Base-by-base conservation (phyloP, 2,329 filamentous ascomycete genomes). In the Daldinia sp. region DNA sequence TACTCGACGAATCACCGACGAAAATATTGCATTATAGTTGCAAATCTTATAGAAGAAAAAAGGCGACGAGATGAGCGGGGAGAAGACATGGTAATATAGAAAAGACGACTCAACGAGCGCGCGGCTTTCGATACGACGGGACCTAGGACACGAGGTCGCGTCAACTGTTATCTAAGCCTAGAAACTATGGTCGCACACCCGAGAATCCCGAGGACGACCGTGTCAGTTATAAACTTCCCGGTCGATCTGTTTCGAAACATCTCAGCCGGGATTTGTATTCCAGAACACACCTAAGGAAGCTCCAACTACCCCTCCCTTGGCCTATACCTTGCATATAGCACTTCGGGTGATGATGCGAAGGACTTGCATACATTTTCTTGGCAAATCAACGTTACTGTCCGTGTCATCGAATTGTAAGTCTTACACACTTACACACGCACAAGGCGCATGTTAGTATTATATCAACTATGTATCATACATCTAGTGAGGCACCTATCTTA, bases 161-260 rank as follows among this genome's bases (percentile, higher is more conserved):
- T 63, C 60, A 56, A 55, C 49, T 32, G 21, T 39, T 45, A 21
- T 45, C 43, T 48, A 51, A 57, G 37, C 56, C 29, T 29, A 49
- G 25, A 15, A 53, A 50, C 47, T 23, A n/a, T n/a, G 51, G 43
- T 51, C 63, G 59, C 63, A 29, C 52, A 32, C 60, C 56, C n/a
- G n/a, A 54, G 37, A 25, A 41, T 29, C 47, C 37, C 48, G 25
- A 32, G 57, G 32, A 43, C 43, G 15, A 56, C 50, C 64, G 49
- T 57, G 63, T 57, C n/a, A 27, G 45, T 48, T 29, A 35, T 51
- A 19, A 51, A 41, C 34, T n/a, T 59, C 45, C 61, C 57, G 53
- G 64, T 43, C 64, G 58, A 67, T 67, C 53, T 35, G 64, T 67
- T 64, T 67, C 64, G 61, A 67, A 67, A 67, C 64, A 67, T 61